A percentile compares a stretch with the other conserved stretches of the same genome.
Evolutionary conservation across 192 early-diverging fungal genomes (phyloP).

Genomic region (Jimgerdemannia lactiflua): DNA sequence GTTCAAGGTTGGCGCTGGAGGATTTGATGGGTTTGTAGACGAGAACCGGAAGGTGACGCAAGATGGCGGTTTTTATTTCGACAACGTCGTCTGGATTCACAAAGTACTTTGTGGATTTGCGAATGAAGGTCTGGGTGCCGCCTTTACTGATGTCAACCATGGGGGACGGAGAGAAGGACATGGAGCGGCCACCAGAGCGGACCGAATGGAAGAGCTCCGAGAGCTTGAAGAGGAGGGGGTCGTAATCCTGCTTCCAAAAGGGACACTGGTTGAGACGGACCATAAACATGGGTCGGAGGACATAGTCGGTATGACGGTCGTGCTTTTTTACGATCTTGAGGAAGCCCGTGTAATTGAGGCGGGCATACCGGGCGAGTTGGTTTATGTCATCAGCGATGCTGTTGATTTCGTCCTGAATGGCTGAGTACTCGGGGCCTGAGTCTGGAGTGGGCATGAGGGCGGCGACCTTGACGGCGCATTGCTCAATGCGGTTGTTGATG

Average conservation of each 20-base stretch:
- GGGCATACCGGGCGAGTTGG: constrained; percentile 75
- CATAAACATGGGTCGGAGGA: constrained; percentile 70
- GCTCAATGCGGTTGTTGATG: constrained; percentile 64
- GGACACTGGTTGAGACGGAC: constrained; percentile 71
- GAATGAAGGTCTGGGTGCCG: constrained; percentile 58
- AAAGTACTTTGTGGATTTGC: constrained; percentile 94
- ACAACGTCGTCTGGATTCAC: constrained; percentile 95
- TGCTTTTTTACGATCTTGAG: constrained; percentile 98
- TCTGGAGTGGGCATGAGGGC: constrained; percentile 50
- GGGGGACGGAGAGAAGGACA: constrained; percentile 1
- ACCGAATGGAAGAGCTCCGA: constrained; percentile 71
- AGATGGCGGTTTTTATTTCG: constrained; percentile 89
- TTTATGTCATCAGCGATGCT: constrained; percentile 74
- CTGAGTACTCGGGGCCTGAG: constrained; percentile 38
- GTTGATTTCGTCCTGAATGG: constrained; percentile 59
- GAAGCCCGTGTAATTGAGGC: constrained; percentile 82
- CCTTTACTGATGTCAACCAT: constrained; percentile 1
- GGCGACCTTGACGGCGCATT: constrained; percentile 55
- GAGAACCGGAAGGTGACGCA: constrained; percentile 90
- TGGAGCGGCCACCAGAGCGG: constrained; percentile 32
- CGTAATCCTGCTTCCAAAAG: constrained; percentile 84
- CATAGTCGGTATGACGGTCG: constrained; percentile 79
- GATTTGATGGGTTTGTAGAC: constrained; percentile 81
- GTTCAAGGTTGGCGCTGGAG: constrained; percentile 21
- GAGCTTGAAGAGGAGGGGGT: constrained; percentile 78